Percentiles rank a stretch among this genome's conserved stretches.
phyloP scores from a whole-genome alignment of 768 basidiomycete species.

The Macrocybe gigantea region DNA sequence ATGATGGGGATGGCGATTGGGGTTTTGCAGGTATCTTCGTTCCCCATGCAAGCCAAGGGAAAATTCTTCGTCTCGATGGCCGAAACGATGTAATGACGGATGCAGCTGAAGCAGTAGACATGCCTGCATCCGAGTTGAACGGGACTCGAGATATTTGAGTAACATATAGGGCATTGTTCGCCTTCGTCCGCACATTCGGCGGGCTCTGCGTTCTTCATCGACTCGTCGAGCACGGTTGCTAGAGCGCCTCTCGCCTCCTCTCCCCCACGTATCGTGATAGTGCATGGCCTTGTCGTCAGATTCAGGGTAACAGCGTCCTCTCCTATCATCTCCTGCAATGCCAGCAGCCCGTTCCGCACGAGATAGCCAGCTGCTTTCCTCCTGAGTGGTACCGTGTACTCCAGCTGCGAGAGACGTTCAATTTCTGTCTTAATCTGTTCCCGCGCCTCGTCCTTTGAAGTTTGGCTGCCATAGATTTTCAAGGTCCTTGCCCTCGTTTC shows the following conservation, averaged over 20 bases:
- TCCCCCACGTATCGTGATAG: conserved; percentile 47
- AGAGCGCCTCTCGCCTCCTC: conserved; percentile 49
- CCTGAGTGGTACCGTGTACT: conserved; percentile 33
- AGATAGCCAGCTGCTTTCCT: conserved; percentile 42
- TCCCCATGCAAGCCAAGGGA: conserved; percentile 61
- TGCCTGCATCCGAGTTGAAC: conserved; percentile 43
- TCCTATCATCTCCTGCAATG: conserved; percentile 47
- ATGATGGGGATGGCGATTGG: conserved; percentile 51
- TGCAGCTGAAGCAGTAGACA: conserved; percentile 41
- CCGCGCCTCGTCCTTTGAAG: conserved; percentile 34
- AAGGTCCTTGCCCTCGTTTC: conserved; percentile 41
- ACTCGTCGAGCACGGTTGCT: conserved; percentile 36
- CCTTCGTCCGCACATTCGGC: conserved; percentile 2
- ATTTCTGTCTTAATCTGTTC: conserved; percentile 42
- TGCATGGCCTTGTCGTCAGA: conserved; percentile 26
- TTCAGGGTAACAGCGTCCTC: conserved; percentile 47
- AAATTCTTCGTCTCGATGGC: conserved; percentile 39
- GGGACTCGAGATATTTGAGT: conserved; percentile 34
- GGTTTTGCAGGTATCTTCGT: conserved; percentile 46
- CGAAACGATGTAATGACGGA: conserved; percentile 40
- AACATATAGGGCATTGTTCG: conserved; percentile 49
- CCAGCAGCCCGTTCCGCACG: conserved; percentile 40
- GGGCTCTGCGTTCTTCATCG: conserved; percentile 17
- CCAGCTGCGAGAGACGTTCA: conserved; percentile 37
- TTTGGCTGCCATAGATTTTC: conserved; percentile 38